Evolutionary conservation across 2,329 filamentous ascomycete genomes (phyloP), one percentile per base, ranked within the genome.

Genomic region (Lachnellula hyalina): DNA sequence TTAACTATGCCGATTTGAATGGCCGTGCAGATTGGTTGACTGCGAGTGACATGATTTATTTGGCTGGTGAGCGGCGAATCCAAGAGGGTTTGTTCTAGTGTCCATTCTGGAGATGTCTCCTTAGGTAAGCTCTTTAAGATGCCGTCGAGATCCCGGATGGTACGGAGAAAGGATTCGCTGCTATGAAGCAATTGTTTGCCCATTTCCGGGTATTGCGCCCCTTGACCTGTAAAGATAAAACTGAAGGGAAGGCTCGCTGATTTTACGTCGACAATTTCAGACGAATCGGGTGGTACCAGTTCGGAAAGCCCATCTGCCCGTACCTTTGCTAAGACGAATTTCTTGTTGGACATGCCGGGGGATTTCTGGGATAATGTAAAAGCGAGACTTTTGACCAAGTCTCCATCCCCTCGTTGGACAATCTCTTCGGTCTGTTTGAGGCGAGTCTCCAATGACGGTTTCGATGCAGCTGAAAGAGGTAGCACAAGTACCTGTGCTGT

Each of bases 1-100:
- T 73, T 67, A 0, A 73, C 70, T 2, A 80, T 59, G 0, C 71
- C 60, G 3, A 81, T 65, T 61, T 81, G 78, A 3, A 81, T 57
- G 0, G 76, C 74, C 0, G 62, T 63, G 46, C 54, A 63, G 4
- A 62, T n/a, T 8, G 59, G 49, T 28, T 62, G 59, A n/a, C 19
- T 28, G 7, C 19, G 19, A 14, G 19, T 25, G 36, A 49, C n/a
- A 48, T 32, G 17, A 28, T 46, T 23, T 23, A 40, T 44, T 56
- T 12, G 55, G 42, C 21, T 32, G 36, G 42, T 35, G 19, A 38
- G n/a, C 21, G 28, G 19, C 38, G 47, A 34, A 12, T 44, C 52
- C 17, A 38, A 45, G 38, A 65, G 60, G 8, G 49, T 40, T 4
- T n/a, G 15, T 14, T 34, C 28, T 14, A 48, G n/a, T 5, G 46